Evolutionary conservation across 2,329 filamentous ascomycete genomes (phyloP).

Genomic region (Cryphonectria carpinicola): DNA sequence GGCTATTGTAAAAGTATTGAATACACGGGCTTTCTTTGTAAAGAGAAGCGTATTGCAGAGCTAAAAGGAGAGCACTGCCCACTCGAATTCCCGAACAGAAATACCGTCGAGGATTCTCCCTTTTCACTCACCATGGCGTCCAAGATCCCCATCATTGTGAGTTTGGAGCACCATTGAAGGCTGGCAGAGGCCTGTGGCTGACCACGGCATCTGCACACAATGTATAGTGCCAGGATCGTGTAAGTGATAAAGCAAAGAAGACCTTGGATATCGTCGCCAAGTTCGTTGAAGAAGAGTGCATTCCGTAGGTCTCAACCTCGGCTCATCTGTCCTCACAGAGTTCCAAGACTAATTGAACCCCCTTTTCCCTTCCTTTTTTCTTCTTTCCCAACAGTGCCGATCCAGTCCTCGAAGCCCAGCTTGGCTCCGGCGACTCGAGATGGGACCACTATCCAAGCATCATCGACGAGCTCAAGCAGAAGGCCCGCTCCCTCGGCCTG

Average conservation of each 20-base stretch:
- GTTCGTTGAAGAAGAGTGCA: constrained; percentile 96
- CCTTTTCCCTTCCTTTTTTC: neutral
- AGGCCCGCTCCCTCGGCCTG: constrained; percentile 80
- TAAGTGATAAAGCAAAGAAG: constrained; percentile 84
- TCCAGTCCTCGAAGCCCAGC: constrained; percentile 76
- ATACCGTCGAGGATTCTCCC: neutral
- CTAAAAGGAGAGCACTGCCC: neutral
- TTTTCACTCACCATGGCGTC: constrained; percentile 32
- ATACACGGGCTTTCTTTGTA: neutral
- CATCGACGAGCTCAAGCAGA: constrained; percentile 86
- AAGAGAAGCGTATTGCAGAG: neutral
- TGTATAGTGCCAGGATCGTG: constrained; percentile 55
- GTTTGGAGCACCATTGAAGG: constrained; percentile 5
- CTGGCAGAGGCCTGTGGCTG: constrained; percentile 4
- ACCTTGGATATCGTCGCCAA: constrained; percentile 87
- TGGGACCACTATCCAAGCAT: constrained; percentile 81
- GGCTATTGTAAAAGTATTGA: neutral
- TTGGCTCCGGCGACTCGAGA: constrained; percentile 74
- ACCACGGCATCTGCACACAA: constrained; percentile 17
- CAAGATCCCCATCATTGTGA: constrained; percentile 34
- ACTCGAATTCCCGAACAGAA: neutral
- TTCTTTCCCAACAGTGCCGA: constrained; percentile 63
- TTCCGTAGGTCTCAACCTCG: constrained; percentile 59
- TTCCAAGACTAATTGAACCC: constrained; percentile 15
- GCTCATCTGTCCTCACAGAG: neutral